Evolutionary conservation across 2,329 filamentous ascomycete species (phyloP).

Genomic region (Pyrenophora tritici-repentis): DNA sequence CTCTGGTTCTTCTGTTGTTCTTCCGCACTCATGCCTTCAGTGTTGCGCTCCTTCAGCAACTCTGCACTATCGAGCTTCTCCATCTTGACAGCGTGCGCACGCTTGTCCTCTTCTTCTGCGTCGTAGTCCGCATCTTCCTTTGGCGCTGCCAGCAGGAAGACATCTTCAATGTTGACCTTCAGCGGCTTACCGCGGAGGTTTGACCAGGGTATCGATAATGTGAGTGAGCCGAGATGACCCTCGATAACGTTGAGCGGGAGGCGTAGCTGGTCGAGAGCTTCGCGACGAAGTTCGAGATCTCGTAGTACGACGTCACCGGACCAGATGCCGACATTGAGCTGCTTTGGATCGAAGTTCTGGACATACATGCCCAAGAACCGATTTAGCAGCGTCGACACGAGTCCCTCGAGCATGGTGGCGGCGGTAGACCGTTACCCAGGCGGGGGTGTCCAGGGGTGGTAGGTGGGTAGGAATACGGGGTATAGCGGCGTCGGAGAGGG

Average conservation of each 20-base stretch:
- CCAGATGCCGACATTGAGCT: slow-evolving; percentile 99
- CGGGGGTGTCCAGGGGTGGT: slow-evolving; percentile 53
- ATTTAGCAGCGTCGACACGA: slow-evolving; percentile 96
- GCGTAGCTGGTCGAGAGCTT: slow-evolving; percentile 95
- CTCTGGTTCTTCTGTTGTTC: slow-evolving; percentile 98
- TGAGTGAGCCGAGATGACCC: slow-evolving; percentile 90
- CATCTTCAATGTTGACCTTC: slow-evolving; percentile 93
- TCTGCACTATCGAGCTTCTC: slow-evolving; percentile 98
- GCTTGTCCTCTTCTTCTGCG: slow-evolving; percentile 84
- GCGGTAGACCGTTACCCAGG: slow-evolving; percentile 72
- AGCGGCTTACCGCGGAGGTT: slow-evolving; percentile 94
- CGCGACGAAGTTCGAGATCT: slow-evolving; percentile 87
- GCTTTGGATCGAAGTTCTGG: slow-evolving; percentile 97
- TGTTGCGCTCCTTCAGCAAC: slow-evolving; percentile 85
- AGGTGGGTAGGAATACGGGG: slow-evolving; percentile 16
- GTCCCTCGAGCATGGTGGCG: slow-evolving; percentile 86
- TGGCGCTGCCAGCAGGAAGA: slow-evolving; percentile 91
- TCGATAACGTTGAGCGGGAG: slow-evolving; percentile 96
- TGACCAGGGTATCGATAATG: slow-evolving; percentile 94
- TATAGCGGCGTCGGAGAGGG: slow-evolving; percentile 24
- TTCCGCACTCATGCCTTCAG: slow-evolving; percentile 91
- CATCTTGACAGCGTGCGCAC: slow-evolving; percentile 93
- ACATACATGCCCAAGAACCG: slow-evolving; percentile 99
- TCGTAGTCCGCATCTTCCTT: slow-evolving; percentile 95
- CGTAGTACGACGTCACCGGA: slow-evolving; percentile 95